phyloP scores from a whole-genome alignment of 768 basidiomycete species.

The Mycena pura region DNA sequence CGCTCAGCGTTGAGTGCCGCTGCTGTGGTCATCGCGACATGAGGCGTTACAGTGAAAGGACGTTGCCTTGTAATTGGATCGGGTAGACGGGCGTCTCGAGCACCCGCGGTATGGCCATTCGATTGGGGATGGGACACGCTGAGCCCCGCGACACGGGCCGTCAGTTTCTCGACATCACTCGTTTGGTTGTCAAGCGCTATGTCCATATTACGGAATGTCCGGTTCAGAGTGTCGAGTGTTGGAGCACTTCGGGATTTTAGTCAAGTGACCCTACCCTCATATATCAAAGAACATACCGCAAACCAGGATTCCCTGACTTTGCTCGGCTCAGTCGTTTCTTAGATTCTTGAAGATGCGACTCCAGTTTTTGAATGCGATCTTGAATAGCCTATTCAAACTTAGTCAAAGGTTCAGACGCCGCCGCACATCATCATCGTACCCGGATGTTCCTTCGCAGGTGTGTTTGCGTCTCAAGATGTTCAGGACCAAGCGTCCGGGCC shows the following conservation, averaged over 20 bases:
- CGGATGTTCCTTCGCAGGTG: slow-evolving; percentile 75
- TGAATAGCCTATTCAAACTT: slow-evolving; percentile 58
- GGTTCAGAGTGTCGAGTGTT: slow-evolving; percentile 82
- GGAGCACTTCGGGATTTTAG: slow-evolving; percentile 68
- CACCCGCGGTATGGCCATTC: slow-evolving; percentile 16
- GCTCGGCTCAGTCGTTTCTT: slow-evolving; percentile 73
- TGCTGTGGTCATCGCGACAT: slow-evolving; percentile 76
- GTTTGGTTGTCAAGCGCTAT: slow-evolving; percentile 68
- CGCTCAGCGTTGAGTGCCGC: slow-evolving; percentile 85
- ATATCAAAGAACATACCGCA: slow-evolving; percentile 53
- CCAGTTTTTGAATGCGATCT: slow-evolving; percentile 80
- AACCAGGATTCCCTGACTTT: slow-evolving; percentile 62
- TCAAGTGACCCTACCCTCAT: slow-evolving; percentile 12
- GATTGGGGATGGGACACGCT: slow-evolving; percentile 40
- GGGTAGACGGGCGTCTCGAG: slow-evolving; percentile 51
- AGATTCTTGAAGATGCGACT: slow-evolving; percentile 69
- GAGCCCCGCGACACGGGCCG: slow-evolving; percentile 59
- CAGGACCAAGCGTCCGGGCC: slow-evolving; percentile 82
- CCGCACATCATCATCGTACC: slow-evolving; percentile 52
- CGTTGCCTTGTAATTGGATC: slow-evolving; percentile 44
- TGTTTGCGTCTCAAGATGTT: slow-evolving; percentile 84
- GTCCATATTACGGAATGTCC: slow-evolving; percentile 87
- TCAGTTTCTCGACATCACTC: slow-evolving; percentile 57
- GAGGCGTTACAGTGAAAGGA: slow-evolving; percentile 58
- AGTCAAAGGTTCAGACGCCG: slow-evolving; percentile 1